These are phyloP conservation scores for Hypericum androsaemum DNA, from an alignment of 345 rosid species.

Conservation along the genomic window DNA sequence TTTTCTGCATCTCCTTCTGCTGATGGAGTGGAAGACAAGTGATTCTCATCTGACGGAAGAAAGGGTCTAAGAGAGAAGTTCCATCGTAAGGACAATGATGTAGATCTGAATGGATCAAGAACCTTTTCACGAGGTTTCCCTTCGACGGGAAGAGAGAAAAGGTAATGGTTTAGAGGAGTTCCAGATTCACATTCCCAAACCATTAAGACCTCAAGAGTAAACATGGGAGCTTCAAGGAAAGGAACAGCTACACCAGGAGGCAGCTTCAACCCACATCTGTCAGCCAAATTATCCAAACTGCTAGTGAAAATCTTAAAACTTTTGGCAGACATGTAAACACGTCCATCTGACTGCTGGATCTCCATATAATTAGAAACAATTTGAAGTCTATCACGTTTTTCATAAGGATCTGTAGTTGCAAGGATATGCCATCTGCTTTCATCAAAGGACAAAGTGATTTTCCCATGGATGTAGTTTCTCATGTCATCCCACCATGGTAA, in stretches of 20 bases:
- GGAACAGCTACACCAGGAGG: slow-evolving; percentile 45
- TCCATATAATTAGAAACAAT: slow-evolving; percentile 59
- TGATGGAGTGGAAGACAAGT: slow-evolving; percentile 30
- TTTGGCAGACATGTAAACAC: slow-evolving; percentile 57
- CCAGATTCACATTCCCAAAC: slow-evolving; percentile 95
- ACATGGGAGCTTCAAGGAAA: slow-evolving; percentile 64
- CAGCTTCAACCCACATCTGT: slow-evolving; percentile 46
- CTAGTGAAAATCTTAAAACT: slow-evolving; percentile 72
- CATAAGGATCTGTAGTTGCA: slow-evolving; percentile 93
- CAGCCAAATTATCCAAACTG: slow-evolving; percentile 82
- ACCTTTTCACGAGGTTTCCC: slow-evolving; percentile 70
- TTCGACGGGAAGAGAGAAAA: slow-evolving; percentile 81
- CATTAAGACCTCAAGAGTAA: slow-evolving; percentile 79
- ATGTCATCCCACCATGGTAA: slow-evolving; percentile 99
- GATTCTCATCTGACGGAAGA: slow-evolving; percentile 22
- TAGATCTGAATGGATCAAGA: slow-evolving; percentile 93
- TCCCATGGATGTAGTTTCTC: slow-evolving; percentile 94
- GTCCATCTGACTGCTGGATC: slow-evolving; percentile 90
- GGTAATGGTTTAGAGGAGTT: slow-evolving; percentile 75
- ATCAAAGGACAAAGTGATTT: slow-evolving; percentile 49
- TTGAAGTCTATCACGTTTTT: slow-evolving; percentile 85
- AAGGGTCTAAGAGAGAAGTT: slow-evolving; percentile 70
- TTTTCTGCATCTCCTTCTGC: slow-evolving; percentile 33
- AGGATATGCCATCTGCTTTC: slow-evolving; percentile 68
- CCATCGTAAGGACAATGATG: slow-evolving; percentile 88